Conservation (phyloP, 495 filamentous ascomycete species). For the Lasiosphaeria miniovina region DNA sequence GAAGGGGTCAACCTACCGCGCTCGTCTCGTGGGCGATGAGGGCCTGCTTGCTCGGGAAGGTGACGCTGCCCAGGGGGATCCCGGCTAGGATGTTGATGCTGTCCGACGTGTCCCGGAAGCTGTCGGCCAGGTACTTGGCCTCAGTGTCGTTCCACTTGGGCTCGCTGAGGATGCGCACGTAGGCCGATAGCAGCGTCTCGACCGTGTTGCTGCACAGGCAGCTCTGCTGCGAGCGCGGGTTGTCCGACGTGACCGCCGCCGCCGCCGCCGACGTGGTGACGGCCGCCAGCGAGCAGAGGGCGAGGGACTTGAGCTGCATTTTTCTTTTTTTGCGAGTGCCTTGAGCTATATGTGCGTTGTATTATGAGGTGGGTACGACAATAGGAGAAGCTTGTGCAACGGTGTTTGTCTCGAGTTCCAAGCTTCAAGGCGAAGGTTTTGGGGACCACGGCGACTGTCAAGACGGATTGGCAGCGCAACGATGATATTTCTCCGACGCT, state of each 20-base stretch:
- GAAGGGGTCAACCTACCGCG: constrained; percentile 6
- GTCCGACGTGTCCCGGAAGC: constrained; percentile 28
- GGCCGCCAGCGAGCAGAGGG: constrained; percentile 13
- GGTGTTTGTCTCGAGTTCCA: neutral
- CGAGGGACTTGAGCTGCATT: constrained; percentile 17
- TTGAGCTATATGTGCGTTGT: neutral
- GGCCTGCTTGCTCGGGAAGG: constrained; percentile 26
- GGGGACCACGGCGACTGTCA: too few relatives aligned
- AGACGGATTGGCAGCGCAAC: too few relatives aligned
- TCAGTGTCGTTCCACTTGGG: constrained; percentile 23
- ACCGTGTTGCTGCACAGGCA: constrained; percentile 23
- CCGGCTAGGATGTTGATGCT: constrained; percentile 31
- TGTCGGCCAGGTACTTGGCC: constrained; percentile 21
- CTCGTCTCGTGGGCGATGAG: constrained; percentile 23
- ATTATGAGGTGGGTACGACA: neutral
- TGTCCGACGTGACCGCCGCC: neutral
- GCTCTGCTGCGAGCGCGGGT: neutral
- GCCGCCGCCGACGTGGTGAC: constrained; percentile 6
- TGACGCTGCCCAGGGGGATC: constrained; percentile 23
- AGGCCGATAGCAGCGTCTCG: constrained; percentile 21
- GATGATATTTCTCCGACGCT: too few relatives aligned
- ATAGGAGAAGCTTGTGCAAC: neutral
- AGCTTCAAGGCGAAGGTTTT: too few relatives aligned
- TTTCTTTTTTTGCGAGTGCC: neutral
- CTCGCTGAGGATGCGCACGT: constrained; percentile 22